phyloP scores from a whole-genome alignment of 2,329 filamentous ascomycete species.

The Dothideomycetes sp. region DNA sequence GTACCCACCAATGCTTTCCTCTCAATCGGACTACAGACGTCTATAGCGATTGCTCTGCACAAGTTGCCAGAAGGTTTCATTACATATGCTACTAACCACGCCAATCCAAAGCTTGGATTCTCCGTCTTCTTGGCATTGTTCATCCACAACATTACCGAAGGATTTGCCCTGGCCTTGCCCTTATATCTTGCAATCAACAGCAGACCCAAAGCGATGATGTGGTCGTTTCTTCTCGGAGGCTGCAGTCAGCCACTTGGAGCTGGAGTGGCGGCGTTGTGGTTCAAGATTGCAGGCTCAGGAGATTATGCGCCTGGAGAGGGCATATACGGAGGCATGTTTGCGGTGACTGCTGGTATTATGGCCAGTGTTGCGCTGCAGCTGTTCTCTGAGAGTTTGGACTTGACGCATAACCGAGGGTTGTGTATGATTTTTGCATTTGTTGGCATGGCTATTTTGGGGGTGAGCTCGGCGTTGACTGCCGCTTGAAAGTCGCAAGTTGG shows the following conservation, averaged over 20 bases:
- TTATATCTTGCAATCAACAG: constrained; percentile 83
- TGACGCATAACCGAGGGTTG: constrained; percentile 68
- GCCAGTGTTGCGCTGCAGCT: constrained; percentile 82
- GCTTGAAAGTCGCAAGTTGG: background rate
- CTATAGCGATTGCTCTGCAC: constrained; percentile 87
- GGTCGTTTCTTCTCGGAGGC: constrained; percentile 74
- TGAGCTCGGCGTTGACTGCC: constrained; percentile 77
- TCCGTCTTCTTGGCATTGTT: constrained; percentile 92
- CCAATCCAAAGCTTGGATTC: constrained; percentile 77
- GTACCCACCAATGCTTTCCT: constrained; percentile 90
- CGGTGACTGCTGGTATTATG: constrained; percentile 87
- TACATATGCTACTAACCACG: constrained; percentile 95
- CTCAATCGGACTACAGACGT: constrained; percentile 90
- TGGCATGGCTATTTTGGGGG: constrained; percentile 77
- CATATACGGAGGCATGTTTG: constrained; percentile 73
- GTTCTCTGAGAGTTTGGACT: constrained; percentile 71
- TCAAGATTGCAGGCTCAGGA: constrained; percentile 53
- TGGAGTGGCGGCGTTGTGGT: constrained; percentile 74
- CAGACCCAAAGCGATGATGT: constrained; percentile 70
- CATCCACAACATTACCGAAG: constrained; percentile 96
- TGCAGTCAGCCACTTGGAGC: constrained; percentile 81
- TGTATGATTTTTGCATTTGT: constrained; percentile 73
- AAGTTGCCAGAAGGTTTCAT: constrained; percentile 84
- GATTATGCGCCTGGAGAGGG: constrained; percentile 40
- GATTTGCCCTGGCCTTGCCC: constrained; percentile 85